Evolutionary conservation across 2,329 filamentous ascomycete species (phyloP), one percentile per base, ranked within the genome.

Genomic region (Aspergillus persii): DNA sequence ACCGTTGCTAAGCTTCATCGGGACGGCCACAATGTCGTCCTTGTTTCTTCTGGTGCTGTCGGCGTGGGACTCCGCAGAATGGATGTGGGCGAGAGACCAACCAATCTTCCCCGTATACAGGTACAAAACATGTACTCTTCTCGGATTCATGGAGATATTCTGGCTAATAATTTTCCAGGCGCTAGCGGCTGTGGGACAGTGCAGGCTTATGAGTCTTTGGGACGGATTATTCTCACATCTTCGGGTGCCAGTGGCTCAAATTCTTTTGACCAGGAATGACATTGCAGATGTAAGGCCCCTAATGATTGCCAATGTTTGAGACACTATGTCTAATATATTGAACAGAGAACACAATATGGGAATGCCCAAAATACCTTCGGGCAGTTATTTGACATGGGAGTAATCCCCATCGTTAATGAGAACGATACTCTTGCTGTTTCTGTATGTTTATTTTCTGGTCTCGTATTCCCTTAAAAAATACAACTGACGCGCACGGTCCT

Each of bases 371-470:
- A 96, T 72, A 98, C 95, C 0, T 91, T 99, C 73, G 85, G 87
- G 54, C 92, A 96, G 75, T 83, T 98, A 50, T 80, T 99, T 18
- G 88, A 93, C 69, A 95, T 97, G 89, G 93, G 93, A 2, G 94
- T 98, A 29, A 96, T 99, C 63, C 95, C 95, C 8, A 97, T 99
- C 69, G 95, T 99, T 64, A 99, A 99, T 71, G 95, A 99, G 78
- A 99, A 99, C 76, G 95, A 99, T 75, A 99, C 95, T 2, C 80
- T 99, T 56, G 92, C 93, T 27, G 95, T 99, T 65, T 91, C 94
- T 49, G 80, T 82, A 77, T 31, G 77, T 61, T 50, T 18, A 46
- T 29, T 51, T n/a, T 12, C 46, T n/a, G 23, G 4, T 26, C 36
- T 15, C 15, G 6, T 3, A 39, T 3, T 50, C 23, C 12, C 39